Base-by-base conservation (phyloP, 495 filamentous ascomycete species). In the Cudoniella acicularis region DNA sequence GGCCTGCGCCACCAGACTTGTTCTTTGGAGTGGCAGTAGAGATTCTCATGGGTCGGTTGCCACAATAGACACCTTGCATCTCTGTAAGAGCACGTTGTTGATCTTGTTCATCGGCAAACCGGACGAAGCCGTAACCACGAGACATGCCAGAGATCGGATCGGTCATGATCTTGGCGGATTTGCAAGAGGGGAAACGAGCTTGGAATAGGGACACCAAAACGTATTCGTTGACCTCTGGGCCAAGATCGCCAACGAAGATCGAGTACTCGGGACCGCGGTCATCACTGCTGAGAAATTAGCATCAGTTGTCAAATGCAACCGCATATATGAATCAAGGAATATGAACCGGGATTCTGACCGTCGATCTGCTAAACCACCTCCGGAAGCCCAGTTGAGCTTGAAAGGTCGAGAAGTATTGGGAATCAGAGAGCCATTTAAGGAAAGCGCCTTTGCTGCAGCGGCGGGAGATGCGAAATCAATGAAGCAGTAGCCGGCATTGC, bases 111-210 rank as follows among this genome's bases (percentile, higher is more conserved):
- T 94, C 91, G 42, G 90, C 88, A 74, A 99, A 99, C 61, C 94
- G 90, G 55, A 99, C 94, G 66, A 99, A 99, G 23, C 94, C 94
- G 67, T 99, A 99, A 36, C 94, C 94, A 53, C 94, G 91, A 25
- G 93, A 97, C 84, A 98, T 92, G 64, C 94, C 94, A 54, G 87
- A 93, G 74, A 98, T 94, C 54, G 96, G 94, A 67, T 99, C 94
- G 45, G 95, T 96, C 94, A 99, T 99, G 74, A 99, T 99, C 80
- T 99, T 99, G 59, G 95, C 94, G 10, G 92, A 96, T 78, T 98
- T 98, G 88, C 95, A 98, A 3, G 91, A 95, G 0, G 89, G 90
- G 79, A 94, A 99, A 30, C 92, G 89, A 62, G 84, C 86, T 73
- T 99, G 94, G 80, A 99, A 99, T 52, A 99, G 86, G 2, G 91